Percentiles rank a stretch among this genome's conserved stretches.
Evolutionary conservation across 371 early-diverging fungal genomes (phyloP).

Genomic region (Syncephalastrum sp.): DNA sequence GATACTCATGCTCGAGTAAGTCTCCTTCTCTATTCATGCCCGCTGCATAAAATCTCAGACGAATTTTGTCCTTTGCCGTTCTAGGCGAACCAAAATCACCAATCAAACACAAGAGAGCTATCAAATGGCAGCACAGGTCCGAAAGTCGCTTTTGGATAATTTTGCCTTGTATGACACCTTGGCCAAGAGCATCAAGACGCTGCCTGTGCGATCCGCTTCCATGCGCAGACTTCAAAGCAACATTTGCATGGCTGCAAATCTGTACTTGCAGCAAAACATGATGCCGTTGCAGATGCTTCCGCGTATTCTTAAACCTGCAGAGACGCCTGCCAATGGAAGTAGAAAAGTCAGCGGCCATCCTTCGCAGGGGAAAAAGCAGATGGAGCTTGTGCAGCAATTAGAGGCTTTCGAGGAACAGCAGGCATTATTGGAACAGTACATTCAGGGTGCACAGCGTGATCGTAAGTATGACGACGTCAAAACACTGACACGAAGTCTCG

Average conservation of each 20-base stretch:
- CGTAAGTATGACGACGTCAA: constrained; percentile 83
- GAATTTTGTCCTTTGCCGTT: neutral
- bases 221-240: constrained; percentile 66
- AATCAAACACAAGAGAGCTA: constrained; percentile 55
- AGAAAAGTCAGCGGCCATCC: constrained; percentile 11
- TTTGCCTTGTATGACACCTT: constrained; percentile 65
- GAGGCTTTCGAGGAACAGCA: constrained; percentile 73
- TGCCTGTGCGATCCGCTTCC: constrained; percentile 49
- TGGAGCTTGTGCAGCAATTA: constrained; percentile 55
- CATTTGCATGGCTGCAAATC: constrained; percentile 67
- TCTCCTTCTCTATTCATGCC: no score
- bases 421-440: constrained; percentile 62
- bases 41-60: neutral
- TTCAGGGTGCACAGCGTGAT: constrained; percentile 73
- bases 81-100: constrained; percentile 44
- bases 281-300: constrained; percentile 86
- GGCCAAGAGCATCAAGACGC: constrained; percentile 55
- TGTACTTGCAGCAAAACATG: constrained; percentile 87
- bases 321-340: neutral
- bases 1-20: constrained; percentile 57
- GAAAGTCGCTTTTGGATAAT: constrained; percentile 64
- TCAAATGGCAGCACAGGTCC: constrained; percentile 54
- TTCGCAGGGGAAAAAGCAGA: constrained; percentile 10
- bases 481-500: constrained; percentile 66
- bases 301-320: constrained; percentile 45